These are phyloP conservation scores for Xylaria venustula DNA, from an alignment of 495 filamentous ascomycete species.

Conservation along the genomic window DNA sequence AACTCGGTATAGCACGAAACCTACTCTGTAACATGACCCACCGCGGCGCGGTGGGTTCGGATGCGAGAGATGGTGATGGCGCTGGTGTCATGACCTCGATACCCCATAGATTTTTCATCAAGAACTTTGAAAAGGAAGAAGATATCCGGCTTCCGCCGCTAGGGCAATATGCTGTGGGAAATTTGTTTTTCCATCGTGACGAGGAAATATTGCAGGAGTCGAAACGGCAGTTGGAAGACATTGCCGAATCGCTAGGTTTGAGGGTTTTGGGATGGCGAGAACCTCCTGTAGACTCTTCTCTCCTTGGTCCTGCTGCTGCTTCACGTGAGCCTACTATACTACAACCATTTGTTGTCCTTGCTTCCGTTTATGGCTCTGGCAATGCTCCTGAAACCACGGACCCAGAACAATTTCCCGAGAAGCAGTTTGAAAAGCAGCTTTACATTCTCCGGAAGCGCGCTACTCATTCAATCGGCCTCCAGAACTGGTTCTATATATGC, in stretches of 20 bases:
- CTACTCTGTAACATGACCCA: slow-evolving; percentile 99
- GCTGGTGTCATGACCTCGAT: slow-evolving; percentile 99
- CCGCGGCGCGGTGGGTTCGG: slow-evolving; percentile 94
- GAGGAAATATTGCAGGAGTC: slow-evolving; percentile 83
- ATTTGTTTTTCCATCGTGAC: slow-evolving; percentile 98
- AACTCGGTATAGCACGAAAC: slow-evolving; percentile 66
- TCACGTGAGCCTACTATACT: slow-evolving; percentile 93
- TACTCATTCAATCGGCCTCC: slow-evolving; percentile 89
- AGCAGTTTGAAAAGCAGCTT: slow-evolving; percentile 86
- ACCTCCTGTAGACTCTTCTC: slow-evolving; percentile 87
- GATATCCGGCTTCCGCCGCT: slow-evolving; percentile 80
- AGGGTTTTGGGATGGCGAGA: slow-evolving; percentile 96
- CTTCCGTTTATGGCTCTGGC: slow-evolving; percentile 81
- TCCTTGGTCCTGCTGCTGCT: slow-evolving; percentile 89
- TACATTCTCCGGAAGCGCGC: slow-evolving; percentile 94
- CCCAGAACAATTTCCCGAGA: slow-evolving; percentile 76
- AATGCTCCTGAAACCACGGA: slow-evolving; percentile 79
- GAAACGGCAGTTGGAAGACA: slow-evolving; percentile 83
- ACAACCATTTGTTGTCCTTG: slow-evolving; percentile 92
- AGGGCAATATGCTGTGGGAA: slow-evolving; percentile 96
- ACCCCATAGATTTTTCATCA: slow-evolving; percentile 97
- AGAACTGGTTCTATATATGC: slow-evolving; percentile 99
- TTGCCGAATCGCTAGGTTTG: slow-evolving; percentile 82
- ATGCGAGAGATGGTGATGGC: slow-evolving; percentile 96
- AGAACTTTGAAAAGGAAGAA: slow-evolving; percentile 92